phyloP scores from a whole-genome alignment of 2,329 filamentous ascomycete genomes.

The Colletotrichum caudatum region DNA sequence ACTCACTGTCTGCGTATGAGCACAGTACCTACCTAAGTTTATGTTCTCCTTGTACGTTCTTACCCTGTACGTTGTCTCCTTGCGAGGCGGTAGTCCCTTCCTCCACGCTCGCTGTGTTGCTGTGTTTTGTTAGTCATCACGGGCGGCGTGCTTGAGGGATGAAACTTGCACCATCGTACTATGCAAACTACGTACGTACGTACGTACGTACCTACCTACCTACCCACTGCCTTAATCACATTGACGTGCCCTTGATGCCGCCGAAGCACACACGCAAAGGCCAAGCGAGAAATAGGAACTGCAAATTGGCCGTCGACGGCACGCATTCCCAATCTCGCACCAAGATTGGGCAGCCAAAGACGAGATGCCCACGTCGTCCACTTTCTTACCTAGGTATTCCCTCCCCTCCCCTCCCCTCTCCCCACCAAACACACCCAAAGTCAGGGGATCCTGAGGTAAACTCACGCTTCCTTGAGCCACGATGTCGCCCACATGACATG shows the following conservation, averaged over 20 bases:
- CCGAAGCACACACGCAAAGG: constrained; percentile 4
- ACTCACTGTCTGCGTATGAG: too few relatives aligned
- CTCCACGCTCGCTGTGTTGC: not conserved
- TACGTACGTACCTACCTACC: too few relatives aligned
- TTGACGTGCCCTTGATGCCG: not conserved
- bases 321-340: constrained; percentile 30
- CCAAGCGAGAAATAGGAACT: not conserved
- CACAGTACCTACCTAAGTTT: too few relatives aligned
- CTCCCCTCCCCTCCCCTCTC: too few relatives aligned
- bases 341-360: constrained; percentile 28
- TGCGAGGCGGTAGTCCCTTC: not conserved
- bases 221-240: not conserved
- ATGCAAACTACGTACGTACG: too few relatives aligned
- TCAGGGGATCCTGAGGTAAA: constrained; percentile 20
- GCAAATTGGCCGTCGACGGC: constrained; percentile 5
- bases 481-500: constrained; percentile 12
- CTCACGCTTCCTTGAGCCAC: not conserved
- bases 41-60: too few relatives aligned
- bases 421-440: constrained; percentile 25
- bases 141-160: not conserved
- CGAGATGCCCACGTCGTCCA: constrained; percentile 20
- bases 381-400: not conserved
- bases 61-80: not conserved
- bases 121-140: not conserved
- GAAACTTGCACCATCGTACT: not conserved